phyloP scores from a whole-genome alignment of 768 basidiomycete species.

The Russula virescens region DNA sequence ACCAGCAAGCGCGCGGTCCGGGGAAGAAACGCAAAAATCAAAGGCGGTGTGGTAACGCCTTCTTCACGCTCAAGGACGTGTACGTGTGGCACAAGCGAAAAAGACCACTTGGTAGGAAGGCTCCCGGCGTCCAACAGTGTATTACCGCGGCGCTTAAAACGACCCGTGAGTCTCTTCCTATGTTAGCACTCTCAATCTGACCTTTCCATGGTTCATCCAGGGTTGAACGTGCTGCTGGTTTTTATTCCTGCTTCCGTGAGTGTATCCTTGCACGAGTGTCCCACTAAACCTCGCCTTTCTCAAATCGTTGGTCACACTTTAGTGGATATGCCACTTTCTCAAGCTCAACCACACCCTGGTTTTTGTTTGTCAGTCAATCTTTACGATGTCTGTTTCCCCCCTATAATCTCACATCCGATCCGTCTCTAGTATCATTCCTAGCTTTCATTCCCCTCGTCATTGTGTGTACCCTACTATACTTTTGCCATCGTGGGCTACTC shows the following conservation, averaged over 20 bases:
- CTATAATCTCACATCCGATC: not conserved
- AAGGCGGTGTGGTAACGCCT: too few species aligned
- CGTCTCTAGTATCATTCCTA: constrained; percentile 56
- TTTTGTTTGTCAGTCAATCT: constrained; percentile 57
- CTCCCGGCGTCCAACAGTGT: constrained; percentile 44
- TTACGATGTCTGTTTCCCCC: not conserved
- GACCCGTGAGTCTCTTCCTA: constrained; percentile 44
- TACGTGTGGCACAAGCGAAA: constrained; percentile 13
- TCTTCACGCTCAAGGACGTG: not conserved
- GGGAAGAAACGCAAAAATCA: too few species aligned
- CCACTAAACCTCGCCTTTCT: not conserved
- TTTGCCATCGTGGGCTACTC: not conserved
- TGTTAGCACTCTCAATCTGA: not conserved
- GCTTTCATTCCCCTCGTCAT: constrained; percentile 84
- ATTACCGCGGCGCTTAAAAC: constrained; percentile 47
- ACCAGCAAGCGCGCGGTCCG: too few species aligned
- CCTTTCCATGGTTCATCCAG: constrained; percentile 31
- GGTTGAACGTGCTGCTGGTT: constrained; percentile 63
- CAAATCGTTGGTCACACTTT: not conserved
- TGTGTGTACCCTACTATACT: constrained; percentile 32
- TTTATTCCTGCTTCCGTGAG: constrained; percentile 68
- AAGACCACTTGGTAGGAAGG: constrained; percentile 33
- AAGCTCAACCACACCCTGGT: constrained; percentile 50
- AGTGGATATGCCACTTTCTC: constrained; percentile 74
- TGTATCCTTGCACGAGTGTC: not conserved